Evolutionary conservation across 805 yeast genomes (phyloP).

Genomic region (Metahyphopichia silvanorum): DNA sequence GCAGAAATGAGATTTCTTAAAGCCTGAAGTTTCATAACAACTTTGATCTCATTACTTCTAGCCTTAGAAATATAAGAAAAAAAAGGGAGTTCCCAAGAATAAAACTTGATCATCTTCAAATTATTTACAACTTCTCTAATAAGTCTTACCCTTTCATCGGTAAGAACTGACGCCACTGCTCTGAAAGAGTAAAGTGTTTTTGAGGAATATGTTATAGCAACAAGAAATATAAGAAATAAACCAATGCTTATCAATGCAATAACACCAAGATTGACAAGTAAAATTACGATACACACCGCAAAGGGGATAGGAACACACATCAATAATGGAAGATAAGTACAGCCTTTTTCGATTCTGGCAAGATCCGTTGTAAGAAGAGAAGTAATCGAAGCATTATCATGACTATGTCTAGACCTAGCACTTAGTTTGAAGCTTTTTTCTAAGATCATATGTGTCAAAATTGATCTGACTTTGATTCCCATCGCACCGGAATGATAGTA

Average conservation of each 20-base stretch:
- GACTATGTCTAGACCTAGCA: slow-evolving; percentile 51
- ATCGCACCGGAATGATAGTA: slow-evolving; percentile 53
- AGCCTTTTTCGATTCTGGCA: slow-evolving; percentile 69
- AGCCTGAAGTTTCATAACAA: slow-evolving; percentile 58
- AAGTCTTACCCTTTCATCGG: slow-evolving; percentile 68
- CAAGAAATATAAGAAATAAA: slow-evolving; percentile 5
- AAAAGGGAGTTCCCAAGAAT: slow-evolving; percentile 86
- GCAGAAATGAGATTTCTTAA: slow-evolving; percentile 61
- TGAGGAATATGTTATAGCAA: slow-evolving; percentile 41
- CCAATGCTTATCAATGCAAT: slow-evolving; percentile 62
- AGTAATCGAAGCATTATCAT: slow-evolving; percentile 64
- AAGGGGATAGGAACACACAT: slow-evolving; percentile 60
- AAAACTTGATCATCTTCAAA: slow-evolving; percentile 76
- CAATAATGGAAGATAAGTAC: slow-evolving; percentile 56
- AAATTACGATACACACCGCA: slow-evolving; percentile 55
- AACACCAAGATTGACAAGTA: slow-evolving; percentile 64
- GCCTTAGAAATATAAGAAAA: slow-evolving; percentile 46
- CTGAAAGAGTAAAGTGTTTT: slow-evolving; percentile 51
- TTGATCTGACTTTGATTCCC: slow-evolving; percentile 66
- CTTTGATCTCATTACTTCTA: slow-evolving; percentile 55
- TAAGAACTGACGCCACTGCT: slow-evolving; percentile 49
- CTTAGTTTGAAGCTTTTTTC: slow-evolving; percentile 61
- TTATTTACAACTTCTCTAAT: slow-evolving; percentile 73
- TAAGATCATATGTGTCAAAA: slow-evolving; percentile 64
- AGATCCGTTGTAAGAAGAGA: slow-evolving; percentile 74